Percentiles rank a stretch among this genome's conserved stretches.
Conservation (phyloP, 495 filamentous ascomycete species). For the Evernia prunastri region DNA sequence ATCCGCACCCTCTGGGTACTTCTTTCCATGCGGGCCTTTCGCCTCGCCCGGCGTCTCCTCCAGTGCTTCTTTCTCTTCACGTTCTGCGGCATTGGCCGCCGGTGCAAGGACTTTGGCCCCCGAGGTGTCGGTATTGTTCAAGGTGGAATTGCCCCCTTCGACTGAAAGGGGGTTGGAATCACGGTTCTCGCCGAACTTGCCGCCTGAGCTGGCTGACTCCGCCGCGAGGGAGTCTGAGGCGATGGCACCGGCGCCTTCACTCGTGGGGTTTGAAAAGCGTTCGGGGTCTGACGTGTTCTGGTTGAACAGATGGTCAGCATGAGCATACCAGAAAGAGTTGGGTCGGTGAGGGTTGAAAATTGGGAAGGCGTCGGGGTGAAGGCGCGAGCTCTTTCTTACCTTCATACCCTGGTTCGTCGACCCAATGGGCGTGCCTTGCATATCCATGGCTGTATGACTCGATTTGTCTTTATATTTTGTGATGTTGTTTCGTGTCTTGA, state of each 20-base stretch:
- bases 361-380: background rate
- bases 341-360: background rate
- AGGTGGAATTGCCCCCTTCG: constrained; percentile 42
- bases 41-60: constrained; percentile 21
- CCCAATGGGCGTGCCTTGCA: constrained; percentile 43
- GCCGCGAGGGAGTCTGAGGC: constrained; percentile 60
- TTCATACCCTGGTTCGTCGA: constrained; percentile 38
- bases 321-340: background rate
- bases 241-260: constrained; percentile 51
- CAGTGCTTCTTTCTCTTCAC: constrained; percentile 42
- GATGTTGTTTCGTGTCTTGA: no score
- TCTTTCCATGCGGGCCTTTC: constrained; percentile 24
- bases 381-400: constrained; percentile 23
- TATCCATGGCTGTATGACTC: constrained; percentile 36
- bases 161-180: constrained; percentile 44
- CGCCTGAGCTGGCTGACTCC: constrained; percentile 49
- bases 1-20: constrained; percentile 44
- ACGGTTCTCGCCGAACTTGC: constrained; percentile 48
- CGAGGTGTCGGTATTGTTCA: constrained; percentile 52
- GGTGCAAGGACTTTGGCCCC: constrained; percentile 46
- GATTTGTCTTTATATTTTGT: background rate
- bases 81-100: constrained; percentile 41
- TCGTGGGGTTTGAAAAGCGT: constrained; percentile 37
- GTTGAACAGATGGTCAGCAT: background rate
- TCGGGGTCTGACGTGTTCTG: constrained; percentile 46